Base-by-base conservation (phyloP, 176 grass and related monocot species). In the Carex myosuroides region DNA sequence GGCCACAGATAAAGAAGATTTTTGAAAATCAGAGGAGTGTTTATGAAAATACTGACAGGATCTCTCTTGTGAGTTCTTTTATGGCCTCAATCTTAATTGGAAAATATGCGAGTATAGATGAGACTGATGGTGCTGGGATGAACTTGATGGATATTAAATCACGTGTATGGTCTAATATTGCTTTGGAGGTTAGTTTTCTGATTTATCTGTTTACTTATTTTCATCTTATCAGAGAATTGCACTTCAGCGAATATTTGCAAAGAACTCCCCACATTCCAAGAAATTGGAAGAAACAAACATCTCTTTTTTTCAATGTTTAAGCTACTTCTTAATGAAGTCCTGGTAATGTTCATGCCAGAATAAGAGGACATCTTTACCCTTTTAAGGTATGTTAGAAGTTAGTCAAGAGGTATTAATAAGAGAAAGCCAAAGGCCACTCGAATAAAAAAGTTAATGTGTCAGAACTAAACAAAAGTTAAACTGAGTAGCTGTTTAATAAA, bases 141-240 rank as follows among this genome's bases (percentile, higher is more conserved):
- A 98, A 95, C 66, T 95, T 98, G 86, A 98, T 98, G 95, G 95
- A 95, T 86, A 92, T 98, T 87, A 94, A 92, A 70, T 60, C 88
- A 13, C 92, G 92, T 29, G 62, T 64, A 59, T 98, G 92, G 95
- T 94, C 92, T 29, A 94, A 89, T 53, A 61, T 80, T 85, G 89
- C 82, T 90, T 88, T 98, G 81, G 92, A 98, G 91, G 95, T 98
- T 80, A 20, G 74, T 68, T 55, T 80, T 69, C 79, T n/a, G 1
- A 52, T 78, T 65, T 73, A 66, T 18, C 9, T 84, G 11, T 59
- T 35, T 79, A 48, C 16, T 71, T 80, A 42, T 80, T 61, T 60
- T 61, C 30, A 42, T 63, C 37, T 81, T 22, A 21, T 12, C 16
- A 39, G 17, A 60, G 16, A 78, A 81, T 0, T 76, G 32, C 1